Percentiles rank a stretch among this genome's conserved stretches.
phyloP scores from a whole-genome alignment of 2,329 filamentous ascomycete genomes.

The Fusarium succisae region DNA sequence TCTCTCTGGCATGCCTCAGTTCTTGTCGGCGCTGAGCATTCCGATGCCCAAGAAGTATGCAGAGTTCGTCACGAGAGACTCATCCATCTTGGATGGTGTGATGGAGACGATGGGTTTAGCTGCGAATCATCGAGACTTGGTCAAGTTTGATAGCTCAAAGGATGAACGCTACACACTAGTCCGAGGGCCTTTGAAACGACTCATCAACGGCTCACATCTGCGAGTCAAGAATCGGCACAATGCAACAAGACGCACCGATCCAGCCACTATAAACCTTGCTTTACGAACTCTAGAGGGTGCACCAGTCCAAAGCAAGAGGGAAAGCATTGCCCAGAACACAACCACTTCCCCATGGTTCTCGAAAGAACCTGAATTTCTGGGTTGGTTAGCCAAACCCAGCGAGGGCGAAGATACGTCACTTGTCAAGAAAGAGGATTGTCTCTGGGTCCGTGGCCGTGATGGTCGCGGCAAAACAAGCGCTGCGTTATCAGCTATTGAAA shows the following conservation, averaged over 20 bases:
- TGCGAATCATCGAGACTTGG: conserved; percentile 51
- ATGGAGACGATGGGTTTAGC: conserved; percentile 49
- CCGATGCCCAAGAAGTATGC: conserved; percentile 47
- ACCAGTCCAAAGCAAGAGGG: conserved; percentile 48
- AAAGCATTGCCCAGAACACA: conserved; percentile 43
- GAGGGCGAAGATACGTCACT: background rate
- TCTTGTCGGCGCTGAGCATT: conserved; percentile 35
- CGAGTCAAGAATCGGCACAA: conserved; percentile 51
- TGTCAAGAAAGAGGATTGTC: conserved; percentile 41
- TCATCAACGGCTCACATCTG: conserved; percentile 49
- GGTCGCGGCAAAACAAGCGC: conserved; percentile 55
- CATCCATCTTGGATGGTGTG: conserved; percentile 49
- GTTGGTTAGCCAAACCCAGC: conserved; percentile 46
- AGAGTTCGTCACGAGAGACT: conserved; percentile 53
- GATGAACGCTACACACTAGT: conserved; percentile 51
- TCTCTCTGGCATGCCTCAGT: conserved; percentile 45
- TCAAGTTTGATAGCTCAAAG: conserved; percentile 54
- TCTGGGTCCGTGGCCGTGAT: conserved; percentile 54
- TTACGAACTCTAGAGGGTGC: conserved; percentile 48
- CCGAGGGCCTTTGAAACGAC: conserved; percentile 48
- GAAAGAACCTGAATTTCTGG: conserved; percentile 48
- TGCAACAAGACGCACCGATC: conserved; percentile 50
- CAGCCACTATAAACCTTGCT: conserved; percentile 44
- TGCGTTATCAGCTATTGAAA: conserved; percentile 49
- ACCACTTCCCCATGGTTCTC: conserved; percentile 51